Evolutionary conservation across 139 green algal genomes (phyloP).

Genomic region (Astrephomene gubernaculifera): DNA sequence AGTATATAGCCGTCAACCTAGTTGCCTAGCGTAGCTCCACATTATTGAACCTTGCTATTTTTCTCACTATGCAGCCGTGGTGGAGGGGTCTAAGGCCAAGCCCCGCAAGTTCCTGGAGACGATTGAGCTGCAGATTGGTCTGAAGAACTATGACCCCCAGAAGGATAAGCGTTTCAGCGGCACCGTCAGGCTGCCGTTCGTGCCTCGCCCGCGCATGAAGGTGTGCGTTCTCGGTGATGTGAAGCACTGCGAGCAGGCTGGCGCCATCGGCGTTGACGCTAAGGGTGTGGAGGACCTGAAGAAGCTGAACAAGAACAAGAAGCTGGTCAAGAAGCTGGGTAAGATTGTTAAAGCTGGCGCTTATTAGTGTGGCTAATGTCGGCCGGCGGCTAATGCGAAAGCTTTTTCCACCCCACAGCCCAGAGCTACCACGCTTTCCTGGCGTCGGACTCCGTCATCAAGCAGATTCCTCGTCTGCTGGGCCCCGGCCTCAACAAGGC

Average conservation of each 20-base stretch:
- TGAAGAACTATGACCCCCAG: slow-evolving; percentile 99
- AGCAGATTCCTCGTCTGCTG: slow-evolving; percentile 98
- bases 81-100: slow-evolving; percentile 90
- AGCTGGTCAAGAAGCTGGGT: slow-evolving; percentile 99
- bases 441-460: slow-evolving; percentile 98
- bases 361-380: not conserved
- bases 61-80: slow-evolving; percentile 60
- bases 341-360: slow-evolving; percentile 18
- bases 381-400: not conserved
- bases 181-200: slow-evolving; percentile 97
- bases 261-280: slow-evolving; percentile 86
- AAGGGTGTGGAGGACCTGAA: slow-evolving; percentile 98
- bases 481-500: slow-evolving; percentile 99
- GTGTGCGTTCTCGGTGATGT: slow-evolving; percentile 98
- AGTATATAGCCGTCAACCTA: too few relatives aligned
- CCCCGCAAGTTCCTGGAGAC: slow-evolving; percentile 98
- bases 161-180: slow-evolving; percentile 99
- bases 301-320: slow-evolving; percentile 99
- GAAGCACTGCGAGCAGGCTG: slow-evolving; percentile 96
- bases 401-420: slow-evolving; percentile 61
- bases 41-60: not conserved
- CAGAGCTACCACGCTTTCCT: slow-evolving; percentile 99
- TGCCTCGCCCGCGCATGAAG: slow-evolving; percentile 94
- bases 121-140: slow-evolving; percentile 98
- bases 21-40: too few relatives aligned